phyloP scores from a whole-genome alignment of 1,284 basidiomycete genomes.

The Anthracocystis walkeri region DNA sequence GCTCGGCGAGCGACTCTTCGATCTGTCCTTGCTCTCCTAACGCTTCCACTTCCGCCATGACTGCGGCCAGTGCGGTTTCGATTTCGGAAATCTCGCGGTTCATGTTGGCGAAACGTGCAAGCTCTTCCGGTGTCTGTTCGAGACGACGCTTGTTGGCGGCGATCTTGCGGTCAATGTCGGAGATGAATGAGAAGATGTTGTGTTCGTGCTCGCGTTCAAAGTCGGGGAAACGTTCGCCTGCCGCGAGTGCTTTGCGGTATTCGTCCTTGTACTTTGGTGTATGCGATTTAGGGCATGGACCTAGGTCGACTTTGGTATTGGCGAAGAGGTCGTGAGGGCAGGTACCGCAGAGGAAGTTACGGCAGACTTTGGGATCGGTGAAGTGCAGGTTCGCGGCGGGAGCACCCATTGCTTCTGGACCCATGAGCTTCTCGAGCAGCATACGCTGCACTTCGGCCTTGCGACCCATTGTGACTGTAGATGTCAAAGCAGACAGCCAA shows the following conservation, averaged over 20 bases:
- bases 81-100: conserved; percentile 99
- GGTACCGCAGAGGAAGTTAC: conserved; percentile 96
- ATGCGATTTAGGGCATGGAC: conserved; percentile 96
- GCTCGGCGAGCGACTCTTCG: conserved; percentile 96
- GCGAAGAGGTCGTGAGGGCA: conserved; percentile 98
- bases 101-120: conserved; percentile 96
- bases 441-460: conserved; percentile 86
- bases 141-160: conserved; percentile 90
- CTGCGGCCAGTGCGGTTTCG: conserved; percentile 96
- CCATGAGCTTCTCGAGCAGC: conserved; percentile 79
- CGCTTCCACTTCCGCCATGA: conserved; percentile 96
- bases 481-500: neutral
- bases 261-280: conserved; percentile 93
- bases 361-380: conserved; percentile 98
- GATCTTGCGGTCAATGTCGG: conserved; percentile 97
- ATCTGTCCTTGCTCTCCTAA: conserved; percentile 98
- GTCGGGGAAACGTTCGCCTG: conserved; percentile 71
- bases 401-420: conserved; percentile 65
- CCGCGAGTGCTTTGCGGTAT: conserved; percentile 82
- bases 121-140: conserved; percentile 99
- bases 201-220: conserved; percentile 78
- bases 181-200: conserved; percentile 94
- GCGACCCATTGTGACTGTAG: conserved; percentile 58
- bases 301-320: conserved; percentile 99
- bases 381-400: conserved; percentile 79